Conservation (phyloP, 2,329 filamentous ascomycete genomes). For the Neophaeococcomyces aloes region DNA sequence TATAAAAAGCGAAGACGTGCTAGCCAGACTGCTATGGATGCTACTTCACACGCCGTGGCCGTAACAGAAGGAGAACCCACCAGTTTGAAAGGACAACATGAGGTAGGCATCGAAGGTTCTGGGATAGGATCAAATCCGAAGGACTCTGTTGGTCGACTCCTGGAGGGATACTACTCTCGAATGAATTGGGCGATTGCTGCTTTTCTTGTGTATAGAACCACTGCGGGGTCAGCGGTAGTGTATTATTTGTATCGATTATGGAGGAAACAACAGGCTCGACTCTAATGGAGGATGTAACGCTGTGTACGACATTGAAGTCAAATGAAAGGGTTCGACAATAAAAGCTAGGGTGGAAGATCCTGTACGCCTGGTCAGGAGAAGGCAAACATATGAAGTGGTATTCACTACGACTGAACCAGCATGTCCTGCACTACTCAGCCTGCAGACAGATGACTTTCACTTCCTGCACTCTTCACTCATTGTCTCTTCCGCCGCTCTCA, state of each 20-base stretch:
- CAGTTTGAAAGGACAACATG: slow-evolving; percentile 20
- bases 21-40: slow-evolving; percentile 28
- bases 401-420: no score
- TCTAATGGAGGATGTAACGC: neutral
- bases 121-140: slow-evolving; percentile 27
- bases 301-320: neutral
- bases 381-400: no score
- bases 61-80: slow-evolving; percentile 14
- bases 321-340: no score
- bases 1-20: slow-evolving; percentile 23
- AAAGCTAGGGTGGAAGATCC: no score
- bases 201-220: slow-evolving; percentile 30
- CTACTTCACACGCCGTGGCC: slow-evolving; percentile 20
- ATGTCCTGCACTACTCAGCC: no score
- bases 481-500: no score
- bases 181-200: slow-evolving; percentile 31
- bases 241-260: slow-evolving; percentile 15
- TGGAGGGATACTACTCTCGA: slow-evolving; percentile 35
- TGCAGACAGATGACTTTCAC: no score
- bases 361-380: no score
- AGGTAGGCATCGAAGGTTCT: slow-evolving; percentile 30
- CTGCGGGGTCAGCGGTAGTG: slow-evolving; percentile 18
- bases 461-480: no score
- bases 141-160: slow-evolving; percentile 33
- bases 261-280: slow-evolving; percentile 7